A percentile compares a stretch with the other conserved stretches of the same genome.
These are phyloP conservation scores for Vanrija sp. DNA, from an alignment of 1,284 basidiomycete genomes.

Conservation along the genomic window DNA sequence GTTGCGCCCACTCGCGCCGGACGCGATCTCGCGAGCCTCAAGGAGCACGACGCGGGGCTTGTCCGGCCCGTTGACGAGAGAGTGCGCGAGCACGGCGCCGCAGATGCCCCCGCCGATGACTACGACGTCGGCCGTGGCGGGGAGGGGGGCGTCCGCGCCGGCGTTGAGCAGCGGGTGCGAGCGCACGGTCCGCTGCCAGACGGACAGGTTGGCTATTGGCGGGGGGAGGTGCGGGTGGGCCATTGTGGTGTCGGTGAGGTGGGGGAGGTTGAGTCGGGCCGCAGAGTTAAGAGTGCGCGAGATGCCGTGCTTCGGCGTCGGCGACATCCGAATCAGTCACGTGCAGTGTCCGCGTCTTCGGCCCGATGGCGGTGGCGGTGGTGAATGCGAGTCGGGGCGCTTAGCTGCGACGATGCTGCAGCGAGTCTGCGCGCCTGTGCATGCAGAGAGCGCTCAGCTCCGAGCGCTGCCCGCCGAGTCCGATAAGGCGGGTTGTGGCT, in stretches of 20 bases:
- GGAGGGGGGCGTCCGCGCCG: conserved; percentile 22
- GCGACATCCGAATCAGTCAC: no score
- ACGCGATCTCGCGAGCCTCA: conserved; percentile 43
- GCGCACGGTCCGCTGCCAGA: conserved; percentile 36
- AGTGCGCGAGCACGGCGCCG: conserved; percentile 33
- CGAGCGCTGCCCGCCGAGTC: no score
- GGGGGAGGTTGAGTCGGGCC: background rate
- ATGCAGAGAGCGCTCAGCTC: no score
- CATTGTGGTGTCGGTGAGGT: background rate
- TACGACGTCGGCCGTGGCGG: conserved; percentile 28
- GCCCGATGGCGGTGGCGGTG: no score
- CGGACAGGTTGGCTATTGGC: conserved; percentile 27
- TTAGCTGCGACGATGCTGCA: no score
- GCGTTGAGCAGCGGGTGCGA: conserved; percentile 30
- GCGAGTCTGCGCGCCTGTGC: no score
- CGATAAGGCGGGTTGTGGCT: no score
- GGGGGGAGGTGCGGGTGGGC: conserved; percentile 16
- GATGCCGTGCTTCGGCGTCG: no score
- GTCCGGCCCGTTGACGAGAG: conserved; percentile 14
- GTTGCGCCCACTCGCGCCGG: conserved; percentile 44
- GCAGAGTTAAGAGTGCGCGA: no score
- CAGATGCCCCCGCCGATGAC: conserved; percentile 37
- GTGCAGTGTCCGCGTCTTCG: no score
- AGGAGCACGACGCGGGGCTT: conserved; percentile 32
- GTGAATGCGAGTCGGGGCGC: no score